Evolutionary conservation across 441 rosid genomes (phyloP), one percentile per base, ranked within the genome.

Genomic region (Gossypium gossypioides): DNA sequence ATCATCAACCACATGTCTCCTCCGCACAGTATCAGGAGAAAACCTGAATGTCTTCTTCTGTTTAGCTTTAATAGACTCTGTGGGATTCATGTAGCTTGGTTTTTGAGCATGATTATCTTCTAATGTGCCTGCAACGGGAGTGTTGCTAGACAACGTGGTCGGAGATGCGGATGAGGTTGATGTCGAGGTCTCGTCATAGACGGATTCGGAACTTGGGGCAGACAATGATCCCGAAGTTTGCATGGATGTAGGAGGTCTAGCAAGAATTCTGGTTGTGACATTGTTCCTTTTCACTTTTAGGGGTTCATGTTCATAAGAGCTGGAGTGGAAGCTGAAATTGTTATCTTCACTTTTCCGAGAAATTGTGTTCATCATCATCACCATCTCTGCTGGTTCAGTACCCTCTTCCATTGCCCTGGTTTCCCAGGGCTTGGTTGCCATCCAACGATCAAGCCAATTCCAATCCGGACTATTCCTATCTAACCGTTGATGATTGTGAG

Each of bases 341-440:
- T 79, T 82, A 21, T 86, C 65, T 61, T 87, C 85, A 78, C 91
- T 84, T 81, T 86, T 86, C 77, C 83, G 77, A 71, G 89, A 80
- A 60, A 73, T 76, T 18, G 74, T 70, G 50, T 80, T 77, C 70
- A 12, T 56, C 60, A 22, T 2, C 60, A 68, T 75, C 24, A 8
- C 12, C 12, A 72, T 74, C 18, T 79, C 80, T 0, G 84, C 60
- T 12, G 73, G 72, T 50, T 80, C 75, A 0, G 80, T 67, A 68
- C 62, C 77, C 34, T 85, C 90, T 50, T 87, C 86, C 79, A 81
- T 75, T 58, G 81, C 68, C 77, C 89, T 73, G 73, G 76, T 81
- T 77, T 90, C 91, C 96, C 93, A 91, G 22, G 95, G 92, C 79
- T 86, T 91, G 19, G 84, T 72, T 67, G 93, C 89, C 89, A 88